Evolutionary conservation across 169 alveolate species (phyloP).

Genomic region (Cryptosporidium canis): DNA sequence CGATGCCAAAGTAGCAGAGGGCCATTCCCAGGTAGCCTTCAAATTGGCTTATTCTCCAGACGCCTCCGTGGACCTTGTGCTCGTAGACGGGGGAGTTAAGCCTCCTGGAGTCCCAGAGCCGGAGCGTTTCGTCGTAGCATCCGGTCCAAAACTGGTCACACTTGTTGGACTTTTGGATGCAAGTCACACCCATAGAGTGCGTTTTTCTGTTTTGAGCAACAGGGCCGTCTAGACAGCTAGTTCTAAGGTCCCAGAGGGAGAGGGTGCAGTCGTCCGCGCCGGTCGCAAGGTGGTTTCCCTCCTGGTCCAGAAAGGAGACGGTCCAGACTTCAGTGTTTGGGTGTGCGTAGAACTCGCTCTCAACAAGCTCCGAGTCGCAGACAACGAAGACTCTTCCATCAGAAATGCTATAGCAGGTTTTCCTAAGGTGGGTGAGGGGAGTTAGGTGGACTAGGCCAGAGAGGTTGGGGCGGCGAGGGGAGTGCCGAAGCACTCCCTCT

Average conservation of each 20-base stretch:
- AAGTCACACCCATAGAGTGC: slow-evolving; percentile 70
- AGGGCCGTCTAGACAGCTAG: neutral
- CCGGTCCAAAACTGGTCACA: slow-evolving; percentile 49
- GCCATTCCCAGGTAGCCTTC: slow-evolving; percentile 44
- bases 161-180: slow-evolving; percentile 5
- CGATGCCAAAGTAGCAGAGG: slow-evolving; percentile 39
- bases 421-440: neutral
- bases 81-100: slow-evolving; percentile 5
- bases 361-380: slow-evolving; percentile 9
- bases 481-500: neutral
- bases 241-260: slow-evolving; percentile 53
- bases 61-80: slow-evolving; percentile 16
- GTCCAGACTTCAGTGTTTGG: slow-evolving; percentile 68
- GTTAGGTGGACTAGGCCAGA: neutral
- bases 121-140: slow-evolving; percentile 37
- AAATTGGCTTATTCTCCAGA: slow-evolving; percentile 58
- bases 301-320: slow-evolving; percentile 21
- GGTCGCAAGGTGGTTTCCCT: slow-evolving; percentile 37
- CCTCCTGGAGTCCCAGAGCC: slow-evolving; percentile 47
- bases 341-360: slow-evolving; percentile 50
- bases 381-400: slow-evolving; percentile 65
- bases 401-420: slow-evolving; percentile 59
- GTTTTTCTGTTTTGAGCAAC: slow-evolving; percentile 2
- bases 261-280: slow-evolving; percentile 64
- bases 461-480: neutral